A percentile compares a stretch with the other conserved stretches of the same genome.
Evolutionary conservation across 768 basidiomycete genomes (phyloP).

Genomic region (Serendipita vermifera): DNA sequence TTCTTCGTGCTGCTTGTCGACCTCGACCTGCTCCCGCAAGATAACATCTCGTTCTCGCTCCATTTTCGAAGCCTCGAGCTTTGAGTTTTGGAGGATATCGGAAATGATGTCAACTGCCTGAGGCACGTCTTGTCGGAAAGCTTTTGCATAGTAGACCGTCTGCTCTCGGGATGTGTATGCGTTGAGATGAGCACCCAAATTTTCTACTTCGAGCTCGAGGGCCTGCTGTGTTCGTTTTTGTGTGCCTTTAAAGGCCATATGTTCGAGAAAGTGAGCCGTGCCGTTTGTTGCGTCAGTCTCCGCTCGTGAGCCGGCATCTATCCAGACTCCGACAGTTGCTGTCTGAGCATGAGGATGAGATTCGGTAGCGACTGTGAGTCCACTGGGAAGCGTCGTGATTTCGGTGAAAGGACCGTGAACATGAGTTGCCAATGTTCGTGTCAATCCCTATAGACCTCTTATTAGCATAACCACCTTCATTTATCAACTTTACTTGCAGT

Average conservation of each 20-base stretch:
- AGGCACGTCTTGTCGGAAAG: slow-evolving; percentile 89
- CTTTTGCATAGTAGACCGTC: slow-evolving; percentile 98
- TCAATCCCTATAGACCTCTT: background rate
- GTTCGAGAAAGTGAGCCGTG: slow-evolving; percentile 96
- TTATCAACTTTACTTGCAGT: background rate
- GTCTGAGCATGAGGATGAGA: slow-evolving; percentile 83
- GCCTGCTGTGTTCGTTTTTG: slow-evolving; percentile 73
- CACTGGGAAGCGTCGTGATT: slow-evolving; percentile 85
- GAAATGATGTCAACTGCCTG: slow-evolving; percentile 91
- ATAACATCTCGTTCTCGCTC: slow-evolving; percentile 97
- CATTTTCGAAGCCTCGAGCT: slow-evolving; percentile 73
- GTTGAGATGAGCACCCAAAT: slow-evolving; percentile 92
- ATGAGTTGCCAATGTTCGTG: slow-evolving; percentile 18
- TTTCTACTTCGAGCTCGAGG: slow-evolving; percentile 95
- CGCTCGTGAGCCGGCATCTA: slow-evolving; percentile 93
- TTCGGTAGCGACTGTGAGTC: slow-evolving; percentile 90
- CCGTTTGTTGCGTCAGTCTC: slow-evolving; percentile 93
- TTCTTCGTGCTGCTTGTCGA: slow-evolving; percentile 96
- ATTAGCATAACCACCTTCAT: too few species aligned
- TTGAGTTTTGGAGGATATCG: slow-evolving; percentile 95
- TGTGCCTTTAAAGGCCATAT: slow-evolving; percentile 98
- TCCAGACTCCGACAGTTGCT: slow-evolving; percentile 98
- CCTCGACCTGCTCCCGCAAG: slow-evolving; percentile 94
- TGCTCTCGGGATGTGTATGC: slow-evolving; percentile 98
- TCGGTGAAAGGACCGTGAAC: slow-evolving; percentile 65